Conservation (phyloP, 768 basidiomycete genomes). For the Sarcodon sp. region DNA sequence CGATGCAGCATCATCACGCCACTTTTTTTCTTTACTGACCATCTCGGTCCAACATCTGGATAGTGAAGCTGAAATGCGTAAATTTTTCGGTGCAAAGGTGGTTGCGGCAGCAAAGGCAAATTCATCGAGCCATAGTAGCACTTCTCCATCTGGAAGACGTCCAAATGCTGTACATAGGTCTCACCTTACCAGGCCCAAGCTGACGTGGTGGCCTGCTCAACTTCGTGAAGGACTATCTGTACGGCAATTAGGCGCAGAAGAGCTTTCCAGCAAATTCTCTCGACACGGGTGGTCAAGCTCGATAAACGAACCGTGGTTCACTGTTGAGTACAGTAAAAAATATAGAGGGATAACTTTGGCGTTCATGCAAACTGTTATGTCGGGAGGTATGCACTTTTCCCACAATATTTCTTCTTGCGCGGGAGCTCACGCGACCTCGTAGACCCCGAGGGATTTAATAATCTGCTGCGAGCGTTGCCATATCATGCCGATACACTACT, state of each 20-base stretch:
- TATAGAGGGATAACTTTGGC: constrained; percentile 74
- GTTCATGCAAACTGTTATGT: constrained; percentile 71
- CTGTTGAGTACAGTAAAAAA: constrained; percentile 72
- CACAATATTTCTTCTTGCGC: neutral
- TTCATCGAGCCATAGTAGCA: neutral
- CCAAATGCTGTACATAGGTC: constrained; percentile 41
- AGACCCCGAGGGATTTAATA: constrained; percentile 75
- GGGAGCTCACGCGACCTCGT: neutral
- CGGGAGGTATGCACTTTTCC: constrained; percentile 50
- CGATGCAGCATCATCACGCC: constrained; percentile 16
- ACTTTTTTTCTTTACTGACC: constrained; percentile 44
- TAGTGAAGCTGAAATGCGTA: constrained; percentile 79
- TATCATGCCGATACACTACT: constrained; percentile 92
- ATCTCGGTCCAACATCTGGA: constrained; percentile 80
- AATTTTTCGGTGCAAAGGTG: constrained; percentile 90
- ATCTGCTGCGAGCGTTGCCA: constrained; percentile 61
- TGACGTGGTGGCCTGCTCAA: constrained; percentile 62
- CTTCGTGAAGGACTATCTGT: constrained; percentile 65
- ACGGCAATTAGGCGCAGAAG: constrained; percentile 40
- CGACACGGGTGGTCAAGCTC: constrained; percentile 22
- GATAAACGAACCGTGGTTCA: constrained; percentile 74
- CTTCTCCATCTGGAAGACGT: constrained; percentile 21
- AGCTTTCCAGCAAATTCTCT: constrained; percentile 29
- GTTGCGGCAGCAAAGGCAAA: constrained; percentile 43
- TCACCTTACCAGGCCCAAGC: constrained; percentile 63